These are phyloP conservation scores for Brettanomyces nanus DNA, from an alignment of 805 yeast species.

Conservation along the genomic window DNA sequence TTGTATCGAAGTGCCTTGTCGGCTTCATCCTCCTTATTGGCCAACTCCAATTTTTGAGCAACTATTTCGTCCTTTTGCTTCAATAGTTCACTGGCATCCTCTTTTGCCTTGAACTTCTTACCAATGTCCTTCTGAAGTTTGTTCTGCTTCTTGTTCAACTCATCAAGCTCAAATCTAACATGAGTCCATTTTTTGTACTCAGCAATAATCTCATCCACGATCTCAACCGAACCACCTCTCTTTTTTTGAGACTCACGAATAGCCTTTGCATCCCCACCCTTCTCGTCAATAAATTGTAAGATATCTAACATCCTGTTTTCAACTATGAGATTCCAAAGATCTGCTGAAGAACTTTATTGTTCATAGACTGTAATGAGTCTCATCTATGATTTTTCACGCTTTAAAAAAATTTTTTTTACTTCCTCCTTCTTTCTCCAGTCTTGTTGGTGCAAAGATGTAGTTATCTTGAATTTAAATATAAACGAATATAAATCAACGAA, in stretches of 20 bases:
- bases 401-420: no score
- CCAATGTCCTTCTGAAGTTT: constrained; percentile 91
- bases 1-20: constrained; percentile 68
- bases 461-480: no score
- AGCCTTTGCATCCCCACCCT: constrained; percentile 91
- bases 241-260: constrained; percentile 86
- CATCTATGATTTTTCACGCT: no score
- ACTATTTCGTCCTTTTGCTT: constrained; percentile 72
- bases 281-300: constrained; percentile 84
- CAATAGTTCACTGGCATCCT: constrained; percentile 81
- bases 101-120: constrained; percentile 85
- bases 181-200: constrained; percentile 92
- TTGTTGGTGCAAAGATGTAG: no score
- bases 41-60: constrained; percentile 58
- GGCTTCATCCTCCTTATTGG: constrained; percentile 66
- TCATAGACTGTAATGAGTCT: no score
- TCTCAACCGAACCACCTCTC: constrained; percentile 89
- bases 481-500: no score
- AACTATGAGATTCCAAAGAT: no score
- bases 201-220: constrained; percentile 89
- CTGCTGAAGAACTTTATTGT: no score
- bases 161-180: constrained; percentile 85
- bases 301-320: constrained; percentile 91
- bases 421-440: no score
- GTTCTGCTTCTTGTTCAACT: constrained; percentile 79